Base-by-base conservation (phyloP, 2,329 filamentous ascomycete genomes). In the Xylariales sp. region DNA sequence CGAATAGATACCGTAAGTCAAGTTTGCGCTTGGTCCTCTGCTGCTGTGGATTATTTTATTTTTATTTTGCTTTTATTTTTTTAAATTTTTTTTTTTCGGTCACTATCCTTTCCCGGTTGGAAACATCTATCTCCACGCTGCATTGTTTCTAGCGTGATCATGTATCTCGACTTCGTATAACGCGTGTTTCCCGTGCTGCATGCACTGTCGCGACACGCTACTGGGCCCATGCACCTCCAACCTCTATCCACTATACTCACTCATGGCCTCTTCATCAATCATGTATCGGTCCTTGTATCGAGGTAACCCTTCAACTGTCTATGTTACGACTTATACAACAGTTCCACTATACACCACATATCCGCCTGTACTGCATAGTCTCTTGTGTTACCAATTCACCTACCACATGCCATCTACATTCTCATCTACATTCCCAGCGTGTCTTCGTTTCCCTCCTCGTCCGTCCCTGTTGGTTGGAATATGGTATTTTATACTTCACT, bases 141-240 rank as follows among this genome's bases (percentile, higher is more conserved):
- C 46, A 63, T 48, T 28, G 23, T 46, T 39, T 14, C 12, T 32
- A n/a, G 39, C 45, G 23, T 14, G 59, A 41, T 60, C 34, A 46
- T 62, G 45, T 60, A 55, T 56, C 52, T 62, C 30, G 53, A 55
- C 28, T 48, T 55, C n/a, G 58, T 56, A 64, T 67, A 59, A 70
- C 69, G 69, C 69, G 69, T 71, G 41, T 66, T 58, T 57, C 49
- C 57, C 69, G 60, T 60, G 63, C 61, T 60, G 49, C 62, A 67
- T 54, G 65, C 59, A 66, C 59, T 64, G 61, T 66, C 69, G 65
- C 58, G 65, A 64, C 57, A 65, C 55, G 36, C 56, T 60, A 43
- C 18, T 49, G 41, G 28, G 30, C 63, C 68, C 43, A 59, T 68
- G 59, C 43, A 56, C 64, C 60, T 34, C 45, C 55, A 49, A 23